A percentile compares a stretch with the other conserved stretches of the same genome.
These are phyloP conservation scores for Pseudogymnoascus sp. DNA, from an alignment of 2,329 filamentous ascomycete genomes.

Conservation along the genomic window DNA sequence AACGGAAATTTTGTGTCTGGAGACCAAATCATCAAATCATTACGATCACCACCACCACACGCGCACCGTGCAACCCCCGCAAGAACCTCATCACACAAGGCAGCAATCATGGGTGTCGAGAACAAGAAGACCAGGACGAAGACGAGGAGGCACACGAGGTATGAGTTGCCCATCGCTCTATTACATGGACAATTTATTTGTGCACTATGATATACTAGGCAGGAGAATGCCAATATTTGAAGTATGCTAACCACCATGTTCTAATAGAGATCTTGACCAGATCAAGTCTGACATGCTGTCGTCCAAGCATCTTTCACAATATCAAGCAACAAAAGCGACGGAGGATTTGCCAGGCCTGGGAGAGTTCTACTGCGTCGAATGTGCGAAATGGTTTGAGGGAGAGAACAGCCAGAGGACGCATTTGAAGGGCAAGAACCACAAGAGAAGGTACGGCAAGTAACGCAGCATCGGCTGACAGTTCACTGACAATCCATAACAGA, in stretches of 20 bases:
- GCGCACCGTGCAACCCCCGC: neutral
- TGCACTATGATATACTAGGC: neutral
- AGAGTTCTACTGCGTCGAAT: slow-evolving; percentile 81
- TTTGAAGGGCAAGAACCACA: slow-evolving; percentile 84
- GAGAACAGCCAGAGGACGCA: slow-evolving; percentile 70
- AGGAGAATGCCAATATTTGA: neutral
- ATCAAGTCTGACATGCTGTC: slow-evolving; percentile 75
- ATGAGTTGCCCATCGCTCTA: slow-evolving; percentile 20
- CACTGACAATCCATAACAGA: slow-evolving; percentile 38
- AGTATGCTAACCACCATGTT: slow-evolving; percentile 12
- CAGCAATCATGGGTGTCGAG: slow-evolving; percentile 54
- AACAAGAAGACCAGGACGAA: slow-evolving; percentile 64
- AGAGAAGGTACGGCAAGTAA: slow-evolving; percentile 61
- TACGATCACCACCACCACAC: neutral
- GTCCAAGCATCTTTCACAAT: slow-evolving; percentile 71
- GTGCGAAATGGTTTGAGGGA: slow-evolving; percentile 93
- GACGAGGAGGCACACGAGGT: slow-evolving; percentile 66
- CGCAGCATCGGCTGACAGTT: neutral
- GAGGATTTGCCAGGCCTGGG: slow-evolving; percentile 88
- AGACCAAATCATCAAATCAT: slow-evolving; percentile 6
- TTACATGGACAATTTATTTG: neutral
- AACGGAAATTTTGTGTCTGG: slow-evolving; percentile 4
- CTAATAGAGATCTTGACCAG: slow-evolving; percentile 81
- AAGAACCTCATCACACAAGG: neutral
- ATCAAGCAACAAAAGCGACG: slow-evolving; percentile 67